Evolutionary conservation across 2,329 filamentous ascomycete genomes (phyloP).

Genomic region (Metarhizium album): DNA sequence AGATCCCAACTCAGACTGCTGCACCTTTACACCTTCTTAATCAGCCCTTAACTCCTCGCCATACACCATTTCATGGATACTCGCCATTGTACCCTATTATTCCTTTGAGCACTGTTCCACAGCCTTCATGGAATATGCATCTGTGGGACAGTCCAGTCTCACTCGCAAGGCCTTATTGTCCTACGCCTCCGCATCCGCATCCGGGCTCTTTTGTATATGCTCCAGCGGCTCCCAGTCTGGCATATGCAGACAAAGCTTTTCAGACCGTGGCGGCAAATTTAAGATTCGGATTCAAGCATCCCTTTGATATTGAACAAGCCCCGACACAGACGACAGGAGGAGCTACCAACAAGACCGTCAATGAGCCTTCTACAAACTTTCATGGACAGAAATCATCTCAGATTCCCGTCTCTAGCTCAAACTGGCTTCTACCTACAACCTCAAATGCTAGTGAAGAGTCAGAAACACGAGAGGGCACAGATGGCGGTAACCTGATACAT

Average conservation of each 20-base stretch:
- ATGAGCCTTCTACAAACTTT: neutral
- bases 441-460: neutral
- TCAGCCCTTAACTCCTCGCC: neutral
- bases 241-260: neutral
- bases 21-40: neutral
- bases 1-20: neutral
- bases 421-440: neutral
- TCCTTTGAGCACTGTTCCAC: neutral
- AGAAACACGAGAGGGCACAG: no score
- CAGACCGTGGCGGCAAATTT: neutral
- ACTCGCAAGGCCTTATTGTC: constrained; percentile 4
- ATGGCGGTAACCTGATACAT: neutral
- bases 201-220: neutral
- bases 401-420: neutral
- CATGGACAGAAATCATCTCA: neutral
- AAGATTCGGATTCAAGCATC: neutral
- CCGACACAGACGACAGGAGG: neutral
- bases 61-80: neutral
- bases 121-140: constrained; percentile 3
- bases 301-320: neutral
- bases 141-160: constrained; percentile 4
- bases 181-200: constrained; percentile 3
- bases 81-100: neutral
- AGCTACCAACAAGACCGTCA: neutral
- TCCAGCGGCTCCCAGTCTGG: neutral